Base-by-base conservation (phyloP, 2,329 filamentous ascomycete genomes). In the Sodiomyces alkalinus region DNA sequence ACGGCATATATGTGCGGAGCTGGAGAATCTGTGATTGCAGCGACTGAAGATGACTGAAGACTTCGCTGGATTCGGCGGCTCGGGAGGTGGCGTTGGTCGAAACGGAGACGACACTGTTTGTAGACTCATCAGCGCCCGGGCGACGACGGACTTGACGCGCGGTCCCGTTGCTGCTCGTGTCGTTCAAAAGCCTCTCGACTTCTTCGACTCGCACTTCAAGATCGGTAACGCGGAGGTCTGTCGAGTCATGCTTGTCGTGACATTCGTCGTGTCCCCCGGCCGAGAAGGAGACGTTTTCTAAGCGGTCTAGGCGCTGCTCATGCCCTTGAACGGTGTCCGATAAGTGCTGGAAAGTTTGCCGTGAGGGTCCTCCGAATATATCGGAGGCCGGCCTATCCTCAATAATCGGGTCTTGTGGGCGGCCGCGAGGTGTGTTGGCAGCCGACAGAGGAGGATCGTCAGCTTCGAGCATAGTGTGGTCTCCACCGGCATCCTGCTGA, bases 251-350 rank as follows among this genome's bases (percentile, higher is more conserved):
- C 30, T 66, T 71, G 13, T 81, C 75, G 12, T 73, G 58, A 27
- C 80, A 68, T 20, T 80, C 74, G 14, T 83, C 78, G 26, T 78
- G 65, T n/a, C 65, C 64, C 12, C 64, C 60, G 23, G 68, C 62
- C 15, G 71, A 70, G 41, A 83, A 80, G 0, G 77, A 83, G 2
- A 67, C 58, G 28, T 65, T 80, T 49, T 87, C 80, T 5, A 86
- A 58, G 31, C 60, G 56, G 27, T 80, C 74, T 9, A 87, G 48
- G 2, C 80, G 72, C 29, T 67, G 60, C 20, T 71, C 70, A 33
- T 83, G 68, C 12, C 64, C 62, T 33, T 65, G 56, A 33, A 76
- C 60, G n/a, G 60, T 58, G 23, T 65, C 58, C 4, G 60, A 54
- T 6, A 72, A 38, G 25, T 60, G 55, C 32, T 55, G 53, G 29